These are phyloP conservation scores for Suillus paluster DNA, from an alignment of 768 basidiomycete species.

Conservation along the genomic window DNA sequence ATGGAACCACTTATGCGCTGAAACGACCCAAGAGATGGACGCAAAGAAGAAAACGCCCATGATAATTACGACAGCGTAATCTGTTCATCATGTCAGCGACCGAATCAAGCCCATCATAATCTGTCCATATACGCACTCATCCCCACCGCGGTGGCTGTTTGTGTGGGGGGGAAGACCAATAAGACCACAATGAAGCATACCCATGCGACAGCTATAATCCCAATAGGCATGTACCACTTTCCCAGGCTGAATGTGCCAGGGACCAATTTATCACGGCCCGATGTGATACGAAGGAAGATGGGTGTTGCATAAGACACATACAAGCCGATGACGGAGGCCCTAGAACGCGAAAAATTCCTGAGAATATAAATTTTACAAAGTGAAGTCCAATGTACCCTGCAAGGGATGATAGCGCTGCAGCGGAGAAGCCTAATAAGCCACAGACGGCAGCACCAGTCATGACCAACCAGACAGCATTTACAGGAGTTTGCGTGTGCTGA, in stretches of 20 bases:
- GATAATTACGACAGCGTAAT: slow-evolving; percentile 72
- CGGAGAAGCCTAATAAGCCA: slow-evolving; percentile 69
- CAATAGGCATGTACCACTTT: slow-evolving; percentile 61
- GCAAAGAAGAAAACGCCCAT: slow-evolving; percentile 69
- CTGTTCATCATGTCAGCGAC: slow-evolving; percentile 37
- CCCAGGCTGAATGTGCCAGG: slow-evolving; percentile 69
- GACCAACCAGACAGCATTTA: slow-evolving; percentile 79
- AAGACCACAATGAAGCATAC: slow-evolving; percentile 63
- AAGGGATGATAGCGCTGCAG: slow-evolving; percentile 63
- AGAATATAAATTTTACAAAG: background rate
- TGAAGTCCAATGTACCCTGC: slow-evolving; percentile 54
- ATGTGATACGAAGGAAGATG: slow-evolving; percentile 74
- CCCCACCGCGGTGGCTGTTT: slow-evolving; percentile 41
- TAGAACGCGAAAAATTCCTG: slow-evolving; percentile 27
- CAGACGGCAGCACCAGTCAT: slow-evolving; percentile 59
- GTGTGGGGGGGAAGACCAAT: slow-evolving; percentile 58
- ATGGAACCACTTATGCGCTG: slow-evolving; percentile 72
- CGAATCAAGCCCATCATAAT: background rate
- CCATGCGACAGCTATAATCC: slow-evolving; percentile 66
- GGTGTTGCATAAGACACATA: slow-evolving; percentile 69
- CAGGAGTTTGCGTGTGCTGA: slow-evolving; percentile 63
- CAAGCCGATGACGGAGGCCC: slow-evolving; percentile 71
- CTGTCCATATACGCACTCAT: slow-evolving; percentile 57
- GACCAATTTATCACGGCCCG: slow-evolving; percentile 57
- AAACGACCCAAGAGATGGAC: slow-evolving; percentile 62